Base-by-base conservation (phyloP, 495 filamentous ascomycete genomes). In the Pseudoneurospora amorphoporcata region DNA sequence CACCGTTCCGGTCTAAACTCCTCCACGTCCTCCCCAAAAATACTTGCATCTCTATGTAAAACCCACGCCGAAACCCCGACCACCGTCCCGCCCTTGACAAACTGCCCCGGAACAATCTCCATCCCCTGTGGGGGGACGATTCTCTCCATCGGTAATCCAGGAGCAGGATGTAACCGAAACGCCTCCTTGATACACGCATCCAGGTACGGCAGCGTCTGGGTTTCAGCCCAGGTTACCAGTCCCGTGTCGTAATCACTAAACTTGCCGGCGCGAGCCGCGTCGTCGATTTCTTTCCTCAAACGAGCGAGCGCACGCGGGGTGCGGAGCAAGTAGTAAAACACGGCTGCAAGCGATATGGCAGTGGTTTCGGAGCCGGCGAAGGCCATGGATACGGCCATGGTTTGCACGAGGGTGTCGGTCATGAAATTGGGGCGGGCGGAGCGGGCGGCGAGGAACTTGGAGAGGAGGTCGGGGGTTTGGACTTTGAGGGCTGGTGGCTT, bases 181-280 rank as follows among this genome's bases (percentile, higher is more conserved):
- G 87, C 83, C 79, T 94, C 92, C 79, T 92, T 90, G 74, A 93
- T 86, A 42, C 87, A 87, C 5, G 90, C 89, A 71, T 90, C 88
- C 14, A 93, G 85, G 75, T 92, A 93, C 17, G 79, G 79, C 8
- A 90, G 81, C 68, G 83, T 83, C 75, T 89, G 89, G 41, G 82
- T 82, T 78, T 91, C 89, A 29, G 81, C 75, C 87, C 86, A 90
- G 0, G 87, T 87, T 23, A 90, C 88, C 14, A 90, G 79, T 3
- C 87, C 87, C 1, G 81, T 84, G 14, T 87, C 82, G 42, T 81
- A 81, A 75, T 88, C 85, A 37, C 77, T 81, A 72, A 91, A 86
- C 12, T 75, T 71, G 2, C 88, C 88, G 68, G 5, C 76, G 72
- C 0, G 83, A 23, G 23, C 84, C 0, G 87, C 85, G 3, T 76